Conservation (phyloP, 805 yeast species). For the Debaryomyces castellii region DNA sequence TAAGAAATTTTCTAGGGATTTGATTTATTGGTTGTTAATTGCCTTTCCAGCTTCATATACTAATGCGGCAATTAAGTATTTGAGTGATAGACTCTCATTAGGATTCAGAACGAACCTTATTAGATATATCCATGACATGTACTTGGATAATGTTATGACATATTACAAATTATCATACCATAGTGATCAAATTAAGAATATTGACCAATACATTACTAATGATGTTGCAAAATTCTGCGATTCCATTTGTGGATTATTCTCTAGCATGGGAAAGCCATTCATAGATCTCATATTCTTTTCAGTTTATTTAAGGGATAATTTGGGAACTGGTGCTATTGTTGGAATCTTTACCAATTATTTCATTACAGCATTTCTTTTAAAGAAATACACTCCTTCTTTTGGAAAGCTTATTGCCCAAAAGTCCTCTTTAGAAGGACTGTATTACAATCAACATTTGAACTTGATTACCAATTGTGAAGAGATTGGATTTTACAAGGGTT, state of each 20-base stretch:
- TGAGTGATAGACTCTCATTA: conserved; percentile 73
- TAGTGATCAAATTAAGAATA: conserved; percentile 52
- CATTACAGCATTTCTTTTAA: conserved; percentile 72
- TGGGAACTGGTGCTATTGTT: conserved; percentile 82
- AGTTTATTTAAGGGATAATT: conserved; percentile 75
- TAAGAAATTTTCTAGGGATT: conserved; percentile 68
- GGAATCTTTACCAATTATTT: conserved; percentile 83
- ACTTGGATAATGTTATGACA: conserved; percentile 75
- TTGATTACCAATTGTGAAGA: conserved; percentile 89
- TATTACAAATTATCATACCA: conserved; percentile 79
- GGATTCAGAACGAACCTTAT: conserved; percentile 82
- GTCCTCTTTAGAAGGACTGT: conserved; percentile 83
- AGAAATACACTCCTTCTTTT: conserved; percentile 77
- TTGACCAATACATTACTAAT: conserved; percentile 84
- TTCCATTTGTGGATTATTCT: conserved; percentile 77
- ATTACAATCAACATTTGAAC: conserved; percentile 81
- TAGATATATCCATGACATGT: conserved; percentile 87
- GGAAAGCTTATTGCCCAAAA: conserved; percentile 71
- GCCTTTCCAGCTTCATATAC: conserved; percentile 94
- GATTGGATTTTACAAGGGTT: conserved; percentile 91
- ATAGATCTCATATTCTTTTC: conserved; percentile 84
- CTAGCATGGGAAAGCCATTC: conserved; percentile 88
- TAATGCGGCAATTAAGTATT: conserved; percentile 81
- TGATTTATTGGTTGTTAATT: conserved; percentile 82
- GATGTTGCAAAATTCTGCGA: conserved; percentile 81